Evolutionary conservation across 306 rosid genomes (phyloP).

Genomic region (Astragalus glycyphyllos): DNA sequence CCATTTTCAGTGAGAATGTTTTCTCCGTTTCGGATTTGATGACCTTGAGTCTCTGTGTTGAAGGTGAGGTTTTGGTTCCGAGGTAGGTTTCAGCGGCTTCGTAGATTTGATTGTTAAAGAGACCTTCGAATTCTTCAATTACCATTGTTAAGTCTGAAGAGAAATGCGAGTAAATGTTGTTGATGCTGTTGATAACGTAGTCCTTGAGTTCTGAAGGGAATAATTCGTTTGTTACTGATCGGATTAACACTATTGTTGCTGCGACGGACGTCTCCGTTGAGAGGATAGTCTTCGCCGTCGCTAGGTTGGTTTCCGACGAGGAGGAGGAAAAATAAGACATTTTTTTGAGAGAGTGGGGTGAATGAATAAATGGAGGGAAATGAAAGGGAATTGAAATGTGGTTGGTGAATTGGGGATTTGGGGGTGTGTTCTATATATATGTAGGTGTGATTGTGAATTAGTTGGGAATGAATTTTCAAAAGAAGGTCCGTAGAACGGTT

Average conservation of each 20-base stretch:
- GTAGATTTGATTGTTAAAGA: conserved; percentile 62
- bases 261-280: conserved; percentile 66
- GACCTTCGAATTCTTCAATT: conserved; percentile 73
- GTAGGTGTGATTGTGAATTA: too few relatives aligned
- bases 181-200: conserved; percentile 39
- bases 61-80: conserved; percentile 59
- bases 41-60: conserved; percentile 51
- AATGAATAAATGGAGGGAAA: too few relatives aligned
- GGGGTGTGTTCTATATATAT: too few relatives aligned
- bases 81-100: conserved; percentile 66
- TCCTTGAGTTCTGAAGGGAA: conserved; percentile 56
- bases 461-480: too few relatives aligned
- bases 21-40: conserved; percentile 55
- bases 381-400: too few relatives aligned
- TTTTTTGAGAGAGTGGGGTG: too few relatives aligned
- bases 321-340: conserved; percentile 51
- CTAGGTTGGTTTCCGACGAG: conserved; percentile 46
- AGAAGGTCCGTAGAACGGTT: too few relatives aligned
- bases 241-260: conserved; percentile 60
- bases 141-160: conserved; percentile 64
- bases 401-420: too few relatives aligned
- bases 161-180: conserved; percentile 45
- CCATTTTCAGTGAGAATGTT: conserved; percentile 53
- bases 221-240: conserved; percentile 60
- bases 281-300: conserved; percentile 61